Conservation (phyloP, 495 filamentous ascomycete species). For the Aspergillus incahuasiensis region DNA sequence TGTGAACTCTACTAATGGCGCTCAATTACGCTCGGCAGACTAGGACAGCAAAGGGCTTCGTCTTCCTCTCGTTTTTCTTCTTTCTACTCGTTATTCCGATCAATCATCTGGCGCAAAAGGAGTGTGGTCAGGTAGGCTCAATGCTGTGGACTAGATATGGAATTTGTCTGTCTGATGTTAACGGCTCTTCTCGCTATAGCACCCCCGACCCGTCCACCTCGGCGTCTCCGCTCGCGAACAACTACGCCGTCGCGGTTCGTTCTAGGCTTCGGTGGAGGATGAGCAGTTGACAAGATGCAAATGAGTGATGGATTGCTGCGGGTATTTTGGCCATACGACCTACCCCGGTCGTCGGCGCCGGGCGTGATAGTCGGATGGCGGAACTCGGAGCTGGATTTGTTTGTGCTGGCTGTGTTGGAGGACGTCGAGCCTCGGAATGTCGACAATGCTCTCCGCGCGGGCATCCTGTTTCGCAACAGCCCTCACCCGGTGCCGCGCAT, state of each 20-base stretch:
- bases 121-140: slow-evolving; percentile 53
- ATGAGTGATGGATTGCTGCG: slow-evolving; percentile 84
- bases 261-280: slow-evolving; percentile 68
- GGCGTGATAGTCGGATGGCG: slow-evolving; percentile 93
- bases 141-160: neutral
- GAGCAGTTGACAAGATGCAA: slow-evolving; percentile 85
- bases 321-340: slow-evolving; percentile 96
- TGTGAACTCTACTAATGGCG: neutral
- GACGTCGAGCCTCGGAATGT: slow-evolving; percentile 83
- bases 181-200: slow-evolving; percentile 45
- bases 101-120: slow-evolving; percentile 64
- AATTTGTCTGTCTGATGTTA: neutral
- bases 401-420: slow-evolving; percentile 84
- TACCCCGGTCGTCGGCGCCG: slow-evolving; percentile 61
- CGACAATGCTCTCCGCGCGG: slow-evolving; percentile 79
- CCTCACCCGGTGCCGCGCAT: slow-evolving; percentile 77
- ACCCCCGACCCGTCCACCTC: slow-evolving; percentile 73
- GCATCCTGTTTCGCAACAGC: slow-evolving; percentile 76
- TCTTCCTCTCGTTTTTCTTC: slow-evolving; percentile 70
- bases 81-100: slow-evolving; percentile 70
- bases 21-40: slow-evolving; percentile 36
- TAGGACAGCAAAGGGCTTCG: slow-evolving; percentile 69
- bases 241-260: slow-evolving; percentile 87
- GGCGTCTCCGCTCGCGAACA: slow-evolving; percentile 96
- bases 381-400: slow-evolving; percentile 85